phyloP scores from a whole-genome alignment of 1,284 basidiomycete species.

The Ceratobasidium sp. region DNA sequence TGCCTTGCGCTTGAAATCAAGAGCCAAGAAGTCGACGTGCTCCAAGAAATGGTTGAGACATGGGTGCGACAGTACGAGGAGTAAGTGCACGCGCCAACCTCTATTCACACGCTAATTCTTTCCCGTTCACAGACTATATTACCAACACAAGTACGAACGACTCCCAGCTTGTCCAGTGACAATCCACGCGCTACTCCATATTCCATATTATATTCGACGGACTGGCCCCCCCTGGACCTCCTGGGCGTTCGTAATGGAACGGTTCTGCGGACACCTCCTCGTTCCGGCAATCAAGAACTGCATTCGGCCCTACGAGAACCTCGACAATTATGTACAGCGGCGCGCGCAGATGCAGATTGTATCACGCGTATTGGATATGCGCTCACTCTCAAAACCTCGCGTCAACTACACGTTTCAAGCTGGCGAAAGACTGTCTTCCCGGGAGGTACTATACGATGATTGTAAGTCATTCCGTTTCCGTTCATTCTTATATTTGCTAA shows the following conservation, averaged over 20 bases:
- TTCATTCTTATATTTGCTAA: not conserved
- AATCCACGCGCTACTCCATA: constrained; percentile 61
- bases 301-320: constrained; percentile 13
- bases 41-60: not conserved
- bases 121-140: constrained; percentile 57
- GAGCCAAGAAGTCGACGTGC: not conserved
- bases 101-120: too few relatives aligned
- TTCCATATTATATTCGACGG: constrained; percentile 56
- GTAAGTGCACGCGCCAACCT: too few relatives aligned
- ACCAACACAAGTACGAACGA: constrained; percentile 55
- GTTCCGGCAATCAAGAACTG: constrained; percentile 52
- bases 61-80: constrained; percentile 22
- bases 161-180: constrained; percentile 60
- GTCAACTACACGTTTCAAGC: not conserved
- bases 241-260: constrained; percentile 62
- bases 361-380: not conserved
- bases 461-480: constrained; percentile 6
- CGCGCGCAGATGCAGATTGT: constrained; percentile 21
- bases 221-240: constrained; percentile 61
- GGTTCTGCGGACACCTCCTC: constrained; percentile 53
- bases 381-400: not conserved
- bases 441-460: not conserved
- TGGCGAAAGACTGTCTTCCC: not conserved
- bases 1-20: constrained; percentile 18
- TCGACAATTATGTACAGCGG: constrained; percentile 12